These are phyloP conservation scores for Verticillium tricorpus DNA, from an alignment of 2,329 filamentous ascomycete genomes.

Conservation along the genomic window DNA sequence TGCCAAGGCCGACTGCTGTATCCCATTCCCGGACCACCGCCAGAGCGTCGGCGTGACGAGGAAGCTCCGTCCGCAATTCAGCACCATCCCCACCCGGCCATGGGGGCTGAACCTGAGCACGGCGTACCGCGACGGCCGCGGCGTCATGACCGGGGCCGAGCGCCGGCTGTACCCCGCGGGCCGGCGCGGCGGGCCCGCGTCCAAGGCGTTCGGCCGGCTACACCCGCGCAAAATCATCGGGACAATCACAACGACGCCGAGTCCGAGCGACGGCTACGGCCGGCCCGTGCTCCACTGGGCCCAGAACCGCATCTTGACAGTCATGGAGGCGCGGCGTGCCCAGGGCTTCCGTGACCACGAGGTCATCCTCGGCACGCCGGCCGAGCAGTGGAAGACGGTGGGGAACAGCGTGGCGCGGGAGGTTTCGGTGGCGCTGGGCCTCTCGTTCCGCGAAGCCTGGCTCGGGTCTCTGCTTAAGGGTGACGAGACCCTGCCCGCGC, in stretches of 20 bases:
- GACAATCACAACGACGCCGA: constrained; percentile 56
- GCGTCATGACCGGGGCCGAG: constrained; percentile 32
- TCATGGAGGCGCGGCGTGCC: constrained; percentile 64
- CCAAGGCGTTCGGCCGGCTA: constrained; percentile 49
- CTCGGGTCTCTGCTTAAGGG: constrained; percentile 24
- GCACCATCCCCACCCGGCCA: constrained; percentile 55
- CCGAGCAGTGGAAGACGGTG: constrained; percentile 59
- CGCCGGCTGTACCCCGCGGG: constrained; percentile 31
- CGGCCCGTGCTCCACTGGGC: constrained; percentile 61
- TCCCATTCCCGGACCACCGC: constrained; percentile 65
- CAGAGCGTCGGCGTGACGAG: constrained; percentile 35
- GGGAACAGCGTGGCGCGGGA: constrained; percentile 74
- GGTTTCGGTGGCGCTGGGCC: constrained; percentile 61
- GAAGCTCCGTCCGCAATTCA: constrained; percentile 40
- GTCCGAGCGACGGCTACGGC: constrained; percentile 48
- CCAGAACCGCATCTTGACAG: constrained; percentile 54
- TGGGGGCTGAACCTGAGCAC: constrained; percentile 47
- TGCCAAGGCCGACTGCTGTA: constrained; percentile 55
- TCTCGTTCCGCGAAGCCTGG: constrained; percentile 58
- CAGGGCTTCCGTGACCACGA: constrained; percentile 70
- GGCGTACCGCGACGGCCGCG: constrained; percentile 34
- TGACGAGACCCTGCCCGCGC: constrained; percentile 4
- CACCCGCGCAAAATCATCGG: constrained; percentile 48
- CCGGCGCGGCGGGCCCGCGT: constrained; percentile 11
- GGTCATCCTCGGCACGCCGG: constrained; percentile 55